phyloP scores from a whole-genome alignment of 2,329 filamentous ascomycete species.

The Aspergillus persii region DNA sequence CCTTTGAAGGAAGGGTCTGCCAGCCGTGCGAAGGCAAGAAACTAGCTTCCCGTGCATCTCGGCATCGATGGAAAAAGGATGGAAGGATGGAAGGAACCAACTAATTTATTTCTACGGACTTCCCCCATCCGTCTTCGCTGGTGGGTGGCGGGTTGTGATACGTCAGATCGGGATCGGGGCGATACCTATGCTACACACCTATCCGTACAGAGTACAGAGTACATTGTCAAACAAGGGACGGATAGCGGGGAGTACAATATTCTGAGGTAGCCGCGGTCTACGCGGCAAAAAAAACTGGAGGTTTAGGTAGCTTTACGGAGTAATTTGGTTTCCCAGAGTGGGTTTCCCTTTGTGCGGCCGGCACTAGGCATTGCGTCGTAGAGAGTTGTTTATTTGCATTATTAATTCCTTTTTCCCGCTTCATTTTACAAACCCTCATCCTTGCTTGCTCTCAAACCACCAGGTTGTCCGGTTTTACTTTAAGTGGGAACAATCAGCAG shows the following conservation, averaged over 20 bases:
- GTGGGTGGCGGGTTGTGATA: not conserved
- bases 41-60: too few species aligned
- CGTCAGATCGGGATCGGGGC: not conserved
- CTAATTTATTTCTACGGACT: too few species aligned
- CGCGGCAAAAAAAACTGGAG: not conserved
- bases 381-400: not conserved
- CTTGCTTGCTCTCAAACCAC: not conserved
- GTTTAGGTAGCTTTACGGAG: too few species aligned
- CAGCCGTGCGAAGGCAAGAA: too few species aligned
- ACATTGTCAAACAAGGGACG: not conserved
- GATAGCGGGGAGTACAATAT: not conserved
- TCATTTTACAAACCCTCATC: not conserved
- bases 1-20: not conserved
- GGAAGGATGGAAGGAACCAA: not conserved
- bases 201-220: too few species aligned
- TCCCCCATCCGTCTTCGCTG: not conserved
- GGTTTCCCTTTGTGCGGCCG: not conserved
- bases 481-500: not conserved
- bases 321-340: too few species aligned
- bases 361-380: not conserved
- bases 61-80: not conserved
- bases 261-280: not conserved
- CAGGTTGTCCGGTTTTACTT: not conserved
- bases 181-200: too few species aligned
- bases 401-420: not conserved